phyloP scores from a whole-genome alignment of 345 rosid genomes.

The Lagerstroemia speciosa region DNA sequence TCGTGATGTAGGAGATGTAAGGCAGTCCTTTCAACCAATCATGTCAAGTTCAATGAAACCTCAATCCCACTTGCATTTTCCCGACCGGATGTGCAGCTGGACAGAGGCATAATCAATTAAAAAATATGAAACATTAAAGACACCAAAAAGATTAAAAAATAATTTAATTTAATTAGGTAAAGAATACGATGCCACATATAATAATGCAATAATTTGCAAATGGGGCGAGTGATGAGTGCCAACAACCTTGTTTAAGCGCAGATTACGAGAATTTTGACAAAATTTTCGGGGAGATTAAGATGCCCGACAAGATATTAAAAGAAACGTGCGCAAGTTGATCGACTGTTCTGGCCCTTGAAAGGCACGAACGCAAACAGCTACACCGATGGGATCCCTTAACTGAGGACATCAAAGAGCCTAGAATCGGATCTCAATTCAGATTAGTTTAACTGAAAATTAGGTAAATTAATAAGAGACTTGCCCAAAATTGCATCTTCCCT shows the following conservation, averaged over 20 bases:
- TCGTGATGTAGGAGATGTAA: not conserved
- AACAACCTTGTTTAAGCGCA: not conserved
- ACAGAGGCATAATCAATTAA: not conserved
- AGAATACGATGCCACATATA: not conserved
- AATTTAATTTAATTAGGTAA: not conserved
- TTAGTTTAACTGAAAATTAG: slow-evolving; percentile 5
- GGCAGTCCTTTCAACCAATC: not conserved
- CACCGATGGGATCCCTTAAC: too few relatives aligned
- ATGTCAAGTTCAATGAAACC: slow-evolving; percentile 5
- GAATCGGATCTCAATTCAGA: slow-evolving; percentile 3
- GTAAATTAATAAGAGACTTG: too few relatives aligned
- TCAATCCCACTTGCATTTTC: slow-evolving; percentile 3
- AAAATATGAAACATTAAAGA: too few relatives aligned
- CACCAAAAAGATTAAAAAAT: too few relatives aligned
- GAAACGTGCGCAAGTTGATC: not conserved
- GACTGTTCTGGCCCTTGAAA: too few relatives aligned
- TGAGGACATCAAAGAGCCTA: too few relatives aligned
- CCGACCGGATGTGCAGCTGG: not conserved
- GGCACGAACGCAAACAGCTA: too few relatives aligned
- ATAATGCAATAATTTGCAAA: slow-evolving; percentile 4
- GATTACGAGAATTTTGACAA: slow-evolving; percentile 1
- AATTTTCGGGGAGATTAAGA: slow-evolving; percentile 41
- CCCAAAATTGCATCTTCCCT: too few relatives aligned
- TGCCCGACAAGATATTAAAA: slow-evolving; percentile 14
- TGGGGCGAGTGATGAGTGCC: slow-evolving; percentile 19